Conservation (phyloP, 2,329 filamentous ascomycete species). For the Ascocoryne sarcoides region DNA sequence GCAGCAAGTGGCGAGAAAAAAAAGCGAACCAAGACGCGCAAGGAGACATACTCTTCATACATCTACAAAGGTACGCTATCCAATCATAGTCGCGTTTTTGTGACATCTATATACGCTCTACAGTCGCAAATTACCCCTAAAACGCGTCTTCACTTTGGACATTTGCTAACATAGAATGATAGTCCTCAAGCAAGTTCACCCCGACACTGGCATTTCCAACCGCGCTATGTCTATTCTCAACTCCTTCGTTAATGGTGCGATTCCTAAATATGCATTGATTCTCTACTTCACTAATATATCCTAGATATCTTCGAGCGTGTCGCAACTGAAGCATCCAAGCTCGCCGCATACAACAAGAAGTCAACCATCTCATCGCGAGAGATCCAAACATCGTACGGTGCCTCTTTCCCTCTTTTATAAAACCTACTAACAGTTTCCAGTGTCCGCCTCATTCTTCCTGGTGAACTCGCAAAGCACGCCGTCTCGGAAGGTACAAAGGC, state of each 20-base stretch:
- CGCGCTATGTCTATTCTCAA: constrained; percentile 99
- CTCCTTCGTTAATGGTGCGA: constrained; percentile 94
- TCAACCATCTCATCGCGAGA: constrained; percentile 98
- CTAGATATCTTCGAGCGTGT: constrained; percentile 99
- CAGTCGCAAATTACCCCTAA: constrained; percentile 1
- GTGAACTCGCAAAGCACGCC: constrained; percentile 98
- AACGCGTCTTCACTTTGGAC: constrained; percentile 18
- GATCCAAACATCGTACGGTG: constrained; percentile 84
- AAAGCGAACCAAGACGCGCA: constrained; percentile 99
- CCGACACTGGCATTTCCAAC: constrained; percentile 99
- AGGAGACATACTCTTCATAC: constrained; percentile 99
- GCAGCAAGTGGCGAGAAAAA: constrained; percentile 96
- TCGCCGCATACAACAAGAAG: constrained; percentile 99
- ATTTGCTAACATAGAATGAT: constrained; percentile 31
- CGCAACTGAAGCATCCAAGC: constrained; percentile 96
- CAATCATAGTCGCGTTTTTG: constrained; percentile 17
- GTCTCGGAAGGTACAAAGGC: constrained; percentile 99
- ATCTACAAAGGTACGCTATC: constrained; percentile 90
- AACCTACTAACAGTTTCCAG: constrained; percentile 28
- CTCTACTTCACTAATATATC: constrained; percentile 18
- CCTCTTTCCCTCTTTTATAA: neutral
- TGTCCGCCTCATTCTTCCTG: constrained; percentile 93
- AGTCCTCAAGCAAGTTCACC: constrained; percentile 99
- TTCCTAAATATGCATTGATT: constrained; percentile 27
- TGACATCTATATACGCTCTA: neutral